Evolutionary conservation across 2,329 filamentous ascomycete species (phyloP).

Genomic region (Lachnellula subtilissima): DNA sequence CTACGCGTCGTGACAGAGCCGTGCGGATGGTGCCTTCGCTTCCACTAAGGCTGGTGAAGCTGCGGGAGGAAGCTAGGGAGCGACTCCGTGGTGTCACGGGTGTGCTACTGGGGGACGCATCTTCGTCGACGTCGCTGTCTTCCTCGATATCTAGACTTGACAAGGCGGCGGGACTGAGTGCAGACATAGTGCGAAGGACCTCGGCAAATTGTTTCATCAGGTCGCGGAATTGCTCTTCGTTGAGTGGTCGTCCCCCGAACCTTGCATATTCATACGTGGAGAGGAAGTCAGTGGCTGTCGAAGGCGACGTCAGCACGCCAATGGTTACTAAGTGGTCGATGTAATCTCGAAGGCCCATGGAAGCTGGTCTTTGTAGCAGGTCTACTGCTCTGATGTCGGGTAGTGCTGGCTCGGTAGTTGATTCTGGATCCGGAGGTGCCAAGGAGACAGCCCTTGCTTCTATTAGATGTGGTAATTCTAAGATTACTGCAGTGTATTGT

Average conservation of each 20-base stretch:
- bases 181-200: conserved; percentile 70
- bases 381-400: conserved; percentile 65
- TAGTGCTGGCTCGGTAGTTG: conserved; percentile 36
- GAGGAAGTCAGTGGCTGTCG: conserved; percentile 58
- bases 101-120: conserved; percentile 20
- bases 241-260: conserved; percentile 68
- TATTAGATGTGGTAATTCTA: conserved; percentile 81
- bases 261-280: conserved; percentile 76
- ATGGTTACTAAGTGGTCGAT: conserved; percentile 64
- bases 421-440: conserved; percentile 52
- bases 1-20: conserved; percentile 16
- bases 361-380: conserved; percentile 63
- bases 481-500: conserved; percentile 76
- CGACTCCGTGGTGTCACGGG: conserved; percentile 23
- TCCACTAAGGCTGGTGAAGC: conserved; percentile 18
- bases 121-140: conserved; percentile 29
- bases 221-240: conserved; percentile 65
- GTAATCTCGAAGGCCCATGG: conserved; percentile 77
- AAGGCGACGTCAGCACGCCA: conserved; percentile 55
- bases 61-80: conserved; percentile 24
- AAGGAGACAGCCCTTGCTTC: conserved; percentile 91
- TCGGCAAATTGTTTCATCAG: conserved; percentile 84
- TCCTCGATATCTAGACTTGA: conserved; percentile 18
- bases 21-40: conserved; percentile 30
- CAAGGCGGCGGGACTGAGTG: conserved; percentile 29